These are phyloP conservation scores for Azolla pinnata DNA, from an alignment of 75 land plant genomes.

Conservation along the genomic window DNA sequence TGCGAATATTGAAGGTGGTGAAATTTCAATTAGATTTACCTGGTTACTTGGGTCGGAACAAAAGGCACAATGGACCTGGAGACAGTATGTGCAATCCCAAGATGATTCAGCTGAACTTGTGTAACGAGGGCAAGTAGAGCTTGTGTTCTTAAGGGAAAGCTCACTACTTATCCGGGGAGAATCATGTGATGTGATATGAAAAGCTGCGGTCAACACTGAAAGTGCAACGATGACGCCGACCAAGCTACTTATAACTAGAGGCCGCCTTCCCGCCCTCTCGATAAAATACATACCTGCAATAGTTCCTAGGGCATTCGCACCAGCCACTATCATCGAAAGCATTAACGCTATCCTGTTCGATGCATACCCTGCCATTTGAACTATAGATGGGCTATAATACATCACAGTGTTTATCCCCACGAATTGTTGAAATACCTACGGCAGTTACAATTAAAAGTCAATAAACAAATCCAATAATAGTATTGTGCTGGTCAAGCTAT, in stretches of 20 bases:
- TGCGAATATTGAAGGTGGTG: background rate
- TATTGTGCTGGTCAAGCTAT: too few species aligned
- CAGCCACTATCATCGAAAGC: constrained; percentile 71
- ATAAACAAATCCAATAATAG: too few species aligned
- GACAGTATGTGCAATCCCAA: constrained; percentile 11
- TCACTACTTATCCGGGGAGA: constrained; percentile 11
- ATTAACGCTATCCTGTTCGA: constrained; percentile 67
- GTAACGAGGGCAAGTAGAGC: constrained; percentile 5
- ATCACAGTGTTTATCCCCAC: constrained; percentile 94
- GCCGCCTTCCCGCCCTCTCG: constrained; percentile 49
- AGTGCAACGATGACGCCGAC: constrained; percentile 28
- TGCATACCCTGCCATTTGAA: constrained; percentile 85
- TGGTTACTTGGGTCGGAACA: constrained; percentile 15
- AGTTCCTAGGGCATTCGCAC: constrained; percentile 79
- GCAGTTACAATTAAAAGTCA: too few species aligned
- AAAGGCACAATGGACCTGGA: constrained; percentile 14
- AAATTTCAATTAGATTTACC: constrained; percentile 6
- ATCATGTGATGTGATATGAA: constrained; percentile 15
- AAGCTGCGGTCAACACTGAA: constrained; percentile 20
- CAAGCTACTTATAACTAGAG: constrained; percentile 20
- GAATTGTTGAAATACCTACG: constrained; percentile 80
- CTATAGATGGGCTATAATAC: constrained; percentile 95
- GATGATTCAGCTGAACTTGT: background rate
- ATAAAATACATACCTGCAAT: constrained; percentile 65
- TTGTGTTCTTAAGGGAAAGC: background rate